These are phyloP conservation scores for Margaritispora aquatica DNA, from an alignment of 495 filamentous ascomycete species.

Conservation along the genomic window DNA sequence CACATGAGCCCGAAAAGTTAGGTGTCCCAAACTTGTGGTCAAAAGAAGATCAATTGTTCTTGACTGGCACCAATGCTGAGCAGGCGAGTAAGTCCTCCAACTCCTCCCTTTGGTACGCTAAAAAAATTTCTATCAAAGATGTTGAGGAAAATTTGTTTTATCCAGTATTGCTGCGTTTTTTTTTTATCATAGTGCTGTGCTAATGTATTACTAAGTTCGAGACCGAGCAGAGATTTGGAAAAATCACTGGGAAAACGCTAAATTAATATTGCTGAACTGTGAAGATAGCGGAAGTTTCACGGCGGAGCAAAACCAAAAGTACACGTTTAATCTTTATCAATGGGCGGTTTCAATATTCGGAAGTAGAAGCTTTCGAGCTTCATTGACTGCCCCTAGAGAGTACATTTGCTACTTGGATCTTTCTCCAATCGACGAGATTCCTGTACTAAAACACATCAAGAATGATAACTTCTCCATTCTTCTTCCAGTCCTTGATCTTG, in stretches of 20 bases:
- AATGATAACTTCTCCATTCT: conserved; percentile 34
- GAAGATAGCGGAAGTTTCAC: too few species aligned
- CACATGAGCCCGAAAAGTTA: conserved; percentile 40
- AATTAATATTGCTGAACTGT: conserved; percentile 15
- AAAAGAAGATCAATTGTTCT: conserved; percentile 35
- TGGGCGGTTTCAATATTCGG: conserved; percentile 51
- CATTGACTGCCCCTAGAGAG: conserved; percentile 19
- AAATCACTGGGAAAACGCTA: conserved; percentile 9
- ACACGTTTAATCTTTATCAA: conserved; percentile 37
- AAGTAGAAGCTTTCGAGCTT: conserved; percentile 47
- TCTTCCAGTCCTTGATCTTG: conserved; percentile 45
- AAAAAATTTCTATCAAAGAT: too few species aligned
- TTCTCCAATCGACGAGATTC: neutral
- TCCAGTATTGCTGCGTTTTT: too few species aligned
- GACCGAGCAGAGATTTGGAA: conserved; percentile 21
- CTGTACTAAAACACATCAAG: conserved; percentile 37
- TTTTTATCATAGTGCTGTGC: too few species aligned
- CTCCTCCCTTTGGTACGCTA: too few species aligned
- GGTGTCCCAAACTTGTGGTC: conserved; percentile 22
- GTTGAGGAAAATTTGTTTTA: too few species aligned
- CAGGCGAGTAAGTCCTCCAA: conserved; percentile 34
- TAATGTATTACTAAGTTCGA: too few species aligned
- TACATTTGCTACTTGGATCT: conserved; percentile 9
- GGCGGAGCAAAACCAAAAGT: too few species aligned
- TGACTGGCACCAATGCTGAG: conserved; percentile 43